Conservation (phyloP, 768 basidiomycete genomes). For the Xerocomellus chrysenteron region DNA sequence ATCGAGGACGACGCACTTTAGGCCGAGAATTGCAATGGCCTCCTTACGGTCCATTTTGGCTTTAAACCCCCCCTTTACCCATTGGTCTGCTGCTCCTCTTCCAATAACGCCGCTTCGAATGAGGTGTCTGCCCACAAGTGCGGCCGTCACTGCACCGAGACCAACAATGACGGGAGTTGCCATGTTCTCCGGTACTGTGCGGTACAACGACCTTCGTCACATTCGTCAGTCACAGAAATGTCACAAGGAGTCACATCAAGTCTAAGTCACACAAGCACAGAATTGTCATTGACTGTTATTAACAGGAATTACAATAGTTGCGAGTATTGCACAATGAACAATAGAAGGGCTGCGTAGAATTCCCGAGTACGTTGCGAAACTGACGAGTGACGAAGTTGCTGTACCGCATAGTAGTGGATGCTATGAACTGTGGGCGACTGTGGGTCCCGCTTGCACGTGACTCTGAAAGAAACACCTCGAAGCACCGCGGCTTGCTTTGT, state of each 20-base stretch:
- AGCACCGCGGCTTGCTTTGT: background rate
- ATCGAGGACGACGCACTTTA: conserved; percentile 63
- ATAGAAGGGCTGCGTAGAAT: too few relatives aligned
- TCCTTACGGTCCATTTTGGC: conserved; percentile 96
- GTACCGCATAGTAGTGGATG: too few relatives aligned
- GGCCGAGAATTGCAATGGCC: conserved; percentile 85
- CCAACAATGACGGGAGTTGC: conserved; percentile 77
- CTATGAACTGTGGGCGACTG: too few relatives aligned
- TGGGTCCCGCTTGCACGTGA: conserved; percentile 12
- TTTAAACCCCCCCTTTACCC: conserved; percentile 92
- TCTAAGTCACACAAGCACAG: too few relatives aligned
- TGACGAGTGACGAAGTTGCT: too few relatives aligned
- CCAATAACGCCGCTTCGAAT: conserved; percentile 60
- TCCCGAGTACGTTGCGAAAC: too few relatives aligned
- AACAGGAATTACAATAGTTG: too few relatives aligned
- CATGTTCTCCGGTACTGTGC: conserved; percentile 42
- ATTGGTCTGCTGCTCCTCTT: conserved; percentile 71
- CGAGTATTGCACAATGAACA: too few relatives aligned
- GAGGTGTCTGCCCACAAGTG: conserved; percentile 69
- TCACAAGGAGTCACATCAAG: too few relatives aligned
- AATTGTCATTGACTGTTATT: too few relatives aligned
- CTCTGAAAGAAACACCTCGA: background rate
- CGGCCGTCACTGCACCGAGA: conserved; percentile 74
- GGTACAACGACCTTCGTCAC: too few relatives aligned
- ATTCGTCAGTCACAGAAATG: too few relatives aligned